Base-by-base conservation (phyloP, 2,329 filamentous ascomycete species). In the Colletotrichum somersetense region DNA sequence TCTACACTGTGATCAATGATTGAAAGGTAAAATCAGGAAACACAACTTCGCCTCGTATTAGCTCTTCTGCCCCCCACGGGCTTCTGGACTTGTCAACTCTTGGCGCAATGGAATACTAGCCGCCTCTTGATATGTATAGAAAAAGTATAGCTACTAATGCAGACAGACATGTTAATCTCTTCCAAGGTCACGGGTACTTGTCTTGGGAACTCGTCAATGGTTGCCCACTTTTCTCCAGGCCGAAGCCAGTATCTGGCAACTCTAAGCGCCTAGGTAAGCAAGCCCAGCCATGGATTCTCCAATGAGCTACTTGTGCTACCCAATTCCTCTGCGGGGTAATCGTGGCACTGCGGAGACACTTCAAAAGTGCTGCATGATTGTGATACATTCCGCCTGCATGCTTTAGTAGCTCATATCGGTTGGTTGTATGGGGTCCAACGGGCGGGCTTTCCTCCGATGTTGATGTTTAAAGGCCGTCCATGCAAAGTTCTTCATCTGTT, bases 311-410 rank as follows among this genome's bases (percentile, higher is more conserved):
- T n/a, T 5, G 30, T 20, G 52, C 18, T 30, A 3, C 48, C 14
- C 14, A 50, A 11, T 14, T 30, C 16, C n/a, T 44, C 55, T 71
- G 68, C 57, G 68, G 68, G 68, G 68, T 71, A 62, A 52, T 16
- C 46, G 40, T 42, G 30, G 26, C 23, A n/a, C 48, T 42, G 55
- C 40, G 18, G 14, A 30, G 42, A 40, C 52, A 58, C 14, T 12
- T 35, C 18, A 11, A n/a, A 62, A 30, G 30, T 30, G 30, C 30
- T 30, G 30, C 30, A 30, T 30, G 30, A 30, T 30, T 30, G 30
- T 30, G 48, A 35, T 23, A 62, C 50, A 20, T 10, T n/a, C 40
- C 16, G 23, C n/a, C 7, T 52, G 42, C 12, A 16, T 42, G 50
- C 58, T 42, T 52, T 11, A 44, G 12, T 48, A 20, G 38, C 23